Evolutionary conservation across 2,329 filamentous ascomycete species (phyloP).

Genomic region (Phialophora chinensis): DNA sequence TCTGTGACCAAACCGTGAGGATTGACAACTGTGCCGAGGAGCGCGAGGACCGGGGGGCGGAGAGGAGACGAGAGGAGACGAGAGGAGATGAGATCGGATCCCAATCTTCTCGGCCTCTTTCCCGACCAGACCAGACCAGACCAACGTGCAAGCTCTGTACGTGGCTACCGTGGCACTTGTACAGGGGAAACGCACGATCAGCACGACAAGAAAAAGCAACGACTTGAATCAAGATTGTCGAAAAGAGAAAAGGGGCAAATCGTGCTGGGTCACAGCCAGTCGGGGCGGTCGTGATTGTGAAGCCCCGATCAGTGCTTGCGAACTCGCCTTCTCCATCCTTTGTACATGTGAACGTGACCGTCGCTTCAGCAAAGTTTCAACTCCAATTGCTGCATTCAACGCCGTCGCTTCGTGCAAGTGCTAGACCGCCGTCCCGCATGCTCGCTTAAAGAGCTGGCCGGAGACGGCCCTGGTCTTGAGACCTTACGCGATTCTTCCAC

Average conservation of each 20-base stretch:
- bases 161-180: background rate
- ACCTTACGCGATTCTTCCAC: background rate
- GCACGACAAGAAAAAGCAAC: background rate
- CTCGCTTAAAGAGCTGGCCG: background rate
- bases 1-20: background rate
- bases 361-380: background rate
- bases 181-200: background rate
- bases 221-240: background rate
- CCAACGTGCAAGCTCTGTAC: background rate
- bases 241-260: background rate
- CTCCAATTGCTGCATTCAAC: background rate
- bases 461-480: background rate
- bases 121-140: background rate
- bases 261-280: background rate
- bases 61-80: background rate
- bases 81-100: background rate
- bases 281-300: background rate
- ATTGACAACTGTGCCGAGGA: background rate
- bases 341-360: background rate
- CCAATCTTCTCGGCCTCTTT: background rate
- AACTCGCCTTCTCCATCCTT: background rate
- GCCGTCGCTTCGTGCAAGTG: background rate
- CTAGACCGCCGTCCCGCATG: background rate
- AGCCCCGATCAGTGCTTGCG: background rate
- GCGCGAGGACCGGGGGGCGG: too few species aligned